These are phyloP conservation scores for Lactarius psammicola DNA, from an alignment of 768 basidiomycete genomes.

Conservation along the genomic window DNA sequence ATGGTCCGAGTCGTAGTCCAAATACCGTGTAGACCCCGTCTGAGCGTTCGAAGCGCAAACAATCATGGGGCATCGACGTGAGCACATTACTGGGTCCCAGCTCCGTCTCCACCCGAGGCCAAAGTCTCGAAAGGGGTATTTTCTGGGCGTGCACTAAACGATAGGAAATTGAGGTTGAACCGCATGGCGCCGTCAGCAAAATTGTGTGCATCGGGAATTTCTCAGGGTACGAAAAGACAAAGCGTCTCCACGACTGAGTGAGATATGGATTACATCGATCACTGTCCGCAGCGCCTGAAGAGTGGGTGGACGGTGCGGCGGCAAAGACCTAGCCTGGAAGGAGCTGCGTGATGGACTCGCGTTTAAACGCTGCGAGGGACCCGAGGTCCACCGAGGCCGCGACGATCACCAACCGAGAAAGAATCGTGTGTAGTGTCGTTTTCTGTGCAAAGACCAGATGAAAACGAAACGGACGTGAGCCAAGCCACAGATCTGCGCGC, in stretches of 20 bases:
- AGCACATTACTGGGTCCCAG: slow-evolving; percentile 44
- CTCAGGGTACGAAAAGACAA: neutral
- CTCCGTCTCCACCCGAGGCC: slow-evolving; percentile 49
- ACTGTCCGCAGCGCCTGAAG: too few relatives aligned
- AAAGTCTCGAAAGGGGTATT: slow-evolving; percentile 46
- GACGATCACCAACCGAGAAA: neutral
- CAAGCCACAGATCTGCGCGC: neutral
- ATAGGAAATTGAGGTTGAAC: neutral
- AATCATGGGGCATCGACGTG: too few relatives aligned
- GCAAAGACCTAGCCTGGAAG: too few relatives aligned
- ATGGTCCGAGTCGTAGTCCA: too few relatives aligned
- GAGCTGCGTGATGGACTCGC: too few relatives aligned
- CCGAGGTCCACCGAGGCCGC: neutral
- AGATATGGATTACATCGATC: slow-evolving; percentile 23
- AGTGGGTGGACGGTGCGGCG: too few relatives aligned
- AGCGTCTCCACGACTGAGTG: slow-evolving; percentile 50
- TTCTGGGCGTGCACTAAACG: slow-evolving; percentile 43
- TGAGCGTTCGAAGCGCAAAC: too few relatives aligned
- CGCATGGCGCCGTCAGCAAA: neutral
- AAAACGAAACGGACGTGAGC: neutral
- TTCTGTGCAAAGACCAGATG: neutral
- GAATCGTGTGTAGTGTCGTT: neutral
- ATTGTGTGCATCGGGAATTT: neutral
- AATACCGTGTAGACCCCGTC: too few relatives aligned
- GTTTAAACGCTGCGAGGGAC: too few relatives aligned